These are phyloP conservation scores for Forsythia viridissima DNA, from an alignment of 257 asterid species.

Conservation along the genomic window DNA sequence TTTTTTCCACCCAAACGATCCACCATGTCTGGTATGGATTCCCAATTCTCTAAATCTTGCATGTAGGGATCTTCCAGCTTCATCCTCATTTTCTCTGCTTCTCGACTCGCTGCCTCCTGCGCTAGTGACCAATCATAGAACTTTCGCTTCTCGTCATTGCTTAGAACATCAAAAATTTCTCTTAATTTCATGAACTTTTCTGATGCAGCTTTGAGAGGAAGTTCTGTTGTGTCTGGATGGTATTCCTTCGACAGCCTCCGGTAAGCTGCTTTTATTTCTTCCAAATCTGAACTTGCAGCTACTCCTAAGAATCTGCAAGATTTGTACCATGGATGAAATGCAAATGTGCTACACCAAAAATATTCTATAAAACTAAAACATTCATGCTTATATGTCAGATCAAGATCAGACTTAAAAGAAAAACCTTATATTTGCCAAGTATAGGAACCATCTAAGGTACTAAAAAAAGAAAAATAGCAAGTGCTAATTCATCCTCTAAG, in stretches of 20 bases:
- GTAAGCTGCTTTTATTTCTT: constrained; percentile 86
- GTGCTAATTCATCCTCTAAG: neutral
- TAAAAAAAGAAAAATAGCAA: neutral
- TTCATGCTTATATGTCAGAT: neutral
- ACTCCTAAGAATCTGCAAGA: constrained; percentile 71
- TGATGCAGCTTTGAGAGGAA: constrained; percentile 83
- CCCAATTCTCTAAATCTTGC: constrained; percentile 52
- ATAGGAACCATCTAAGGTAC: neutral
- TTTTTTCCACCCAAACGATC: constrained; percentile 88
- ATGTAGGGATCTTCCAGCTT: constrained; percentile 65
- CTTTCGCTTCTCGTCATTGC: constrained; percentile 66
- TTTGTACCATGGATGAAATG: neutral
- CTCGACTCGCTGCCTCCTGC: constrained; percentile 79
- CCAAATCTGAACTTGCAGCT: constrained; percentile 69
- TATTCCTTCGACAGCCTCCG: constrained; percentile 79
- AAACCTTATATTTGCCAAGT: neutral
- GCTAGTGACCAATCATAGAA: constrained; percentile 88
- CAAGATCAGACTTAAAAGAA: too few species aligned
- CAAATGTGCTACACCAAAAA: neutral
- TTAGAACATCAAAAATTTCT: constrained; percentile 61
- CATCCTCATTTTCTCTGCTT: constrained; percentile 81
- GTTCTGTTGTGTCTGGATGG: constrained; percentile 94
- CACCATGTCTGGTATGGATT: constrained; percentile 75
- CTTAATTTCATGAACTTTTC: constrained; percentile 73
- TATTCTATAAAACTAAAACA: neutral